phyloP scores from a whole-genome alignment of 2,329 filamentous ascomycete genomes.

The Diplodia sapinea region DNA sequence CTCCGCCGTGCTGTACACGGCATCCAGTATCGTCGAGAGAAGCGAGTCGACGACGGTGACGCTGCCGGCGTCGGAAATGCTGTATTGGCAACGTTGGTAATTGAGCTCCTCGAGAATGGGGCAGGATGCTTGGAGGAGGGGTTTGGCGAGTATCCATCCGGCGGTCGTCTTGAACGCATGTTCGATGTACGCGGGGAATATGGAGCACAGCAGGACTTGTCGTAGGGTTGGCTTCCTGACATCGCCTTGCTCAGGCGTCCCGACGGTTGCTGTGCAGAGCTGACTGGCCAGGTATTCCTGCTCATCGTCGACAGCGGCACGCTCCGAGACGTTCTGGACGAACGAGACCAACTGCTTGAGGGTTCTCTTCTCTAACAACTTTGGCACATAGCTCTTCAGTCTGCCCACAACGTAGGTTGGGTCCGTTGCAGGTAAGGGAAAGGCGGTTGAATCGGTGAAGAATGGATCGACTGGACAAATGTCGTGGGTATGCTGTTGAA shows the following conservation, averaged over 20 bases:
- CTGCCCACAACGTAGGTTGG: constrained; percentile 68
- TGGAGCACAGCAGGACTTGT: constrained; percentile 57
- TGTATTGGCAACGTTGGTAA: constrained; percentile 54
- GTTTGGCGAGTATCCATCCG: constrained; percentile 60
- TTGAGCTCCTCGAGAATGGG: constrained; percentile 53
- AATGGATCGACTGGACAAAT: constrained; percentile 63
- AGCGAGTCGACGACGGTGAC: constrained; percentile 49
- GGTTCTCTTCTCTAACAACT: constrained; percentile 55
- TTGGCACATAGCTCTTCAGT: constrained; percentile 64
- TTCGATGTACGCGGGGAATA: constrained; percentile 65
- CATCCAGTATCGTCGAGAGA: constrained; percentile 45
- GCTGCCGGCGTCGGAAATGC: constrained; percentile 49
- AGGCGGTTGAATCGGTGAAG: constrained; percentile 65
- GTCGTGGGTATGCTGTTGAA: constrained; percentile 66
- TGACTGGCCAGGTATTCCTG: constrained; percentile 63
- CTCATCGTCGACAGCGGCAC: constrained; percentile 63
- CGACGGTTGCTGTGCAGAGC: constrained; percentile 57
- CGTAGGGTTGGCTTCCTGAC: constrained; percentile 55
- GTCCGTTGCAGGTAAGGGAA: constrained; percentile 65
- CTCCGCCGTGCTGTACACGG: constrained; percentile 44
- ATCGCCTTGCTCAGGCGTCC: constrained; percentile 51
- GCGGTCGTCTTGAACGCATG: constrained; percentile 51
- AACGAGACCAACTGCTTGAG: constrained; percentile 64
- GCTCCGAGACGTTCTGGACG: constrained; percentile 64
- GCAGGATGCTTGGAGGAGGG: constrained; percentile 57